Evolutionary conservation across 129 eudicot species (phyloP).

Genomic region (Artemisia annua): DNA sequence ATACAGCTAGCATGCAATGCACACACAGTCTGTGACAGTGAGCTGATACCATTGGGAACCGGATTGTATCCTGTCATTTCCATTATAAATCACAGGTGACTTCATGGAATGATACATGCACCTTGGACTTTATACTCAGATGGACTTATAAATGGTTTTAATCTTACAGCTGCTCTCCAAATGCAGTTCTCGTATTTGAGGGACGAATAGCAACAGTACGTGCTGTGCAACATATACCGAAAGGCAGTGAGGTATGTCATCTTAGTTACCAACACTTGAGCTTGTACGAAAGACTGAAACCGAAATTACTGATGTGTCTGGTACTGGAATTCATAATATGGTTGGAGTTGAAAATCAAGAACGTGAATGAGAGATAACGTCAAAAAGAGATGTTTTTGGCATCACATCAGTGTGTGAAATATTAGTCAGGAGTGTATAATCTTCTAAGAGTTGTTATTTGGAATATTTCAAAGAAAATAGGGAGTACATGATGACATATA

Average conservation of each 20-base stretch:
- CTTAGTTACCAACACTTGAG: neutral
- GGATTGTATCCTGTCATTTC: constrained; percentile 84
- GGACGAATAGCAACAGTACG: constrained; percentile 84
- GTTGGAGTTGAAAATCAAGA: too few relatives aligned
- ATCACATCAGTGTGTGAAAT: neutral
- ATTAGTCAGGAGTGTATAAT: neutral
- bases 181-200: constrained; percentile 87
- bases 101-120: neutral
- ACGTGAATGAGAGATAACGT: too few relatives aligned
- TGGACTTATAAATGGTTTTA: constrained; percentile 28
- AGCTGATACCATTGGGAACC: constrained; percentile 90
- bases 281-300: too few relatives aligned
- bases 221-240: constrained; percentile 78
- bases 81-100: constrained; percentile 90
- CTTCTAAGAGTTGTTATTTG: neutral
- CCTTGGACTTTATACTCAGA: constrained; percentile 6
- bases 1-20: constrained; percentile 95
- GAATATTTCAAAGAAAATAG: neutral
- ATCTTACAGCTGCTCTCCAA: constrained; percentile 80
- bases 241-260: constrained; percentile 81
- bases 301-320: too few relatives aligned
- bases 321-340: too few relatives aligned
- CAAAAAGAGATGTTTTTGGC: too few relatives aligned
- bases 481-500: constrained; percentile 1
- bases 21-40: constrained; percentile 87